These are phyloP conservation scores for Chrysoporthe puriensis DNA, from an alignment of 2,329 filamentous ascomycete genomes.

Conservation along the genomic window DNA sequence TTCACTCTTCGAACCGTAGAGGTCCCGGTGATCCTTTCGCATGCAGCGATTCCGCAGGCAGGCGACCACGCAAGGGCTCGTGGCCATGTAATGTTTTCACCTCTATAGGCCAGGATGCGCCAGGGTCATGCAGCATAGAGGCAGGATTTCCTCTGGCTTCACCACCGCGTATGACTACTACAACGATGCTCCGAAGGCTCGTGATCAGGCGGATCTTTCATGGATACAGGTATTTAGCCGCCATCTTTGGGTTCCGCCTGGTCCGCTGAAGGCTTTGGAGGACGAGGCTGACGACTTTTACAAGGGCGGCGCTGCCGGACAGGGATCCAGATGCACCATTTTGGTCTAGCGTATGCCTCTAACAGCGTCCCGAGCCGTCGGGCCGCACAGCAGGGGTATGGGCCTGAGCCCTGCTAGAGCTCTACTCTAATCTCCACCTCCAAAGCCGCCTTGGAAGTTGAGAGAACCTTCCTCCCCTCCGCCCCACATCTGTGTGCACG, in stretches of 20 bases:
- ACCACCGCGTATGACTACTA: too few relatives aligned
- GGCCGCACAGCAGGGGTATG: constrained; percentile 13
- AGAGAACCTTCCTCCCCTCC: neutral
- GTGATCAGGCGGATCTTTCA: too few relatives aligned
- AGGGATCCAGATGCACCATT: neutral
- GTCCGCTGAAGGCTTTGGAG: neutral
- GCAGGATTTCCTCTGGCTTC: neutral
- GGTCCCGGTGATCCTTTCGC: neutral
- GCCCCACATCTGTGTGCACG: neutral
- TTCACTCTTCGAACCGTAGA: too few relatives aligned
- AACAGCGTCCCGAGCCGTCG: constrained; percentile 14
- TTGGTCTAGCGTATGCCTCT: neutral
- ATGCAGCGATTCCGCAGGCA: neutral
- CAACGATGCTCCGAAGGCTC: too few relatives aligned
- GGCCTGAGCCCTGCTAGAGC: neutral
- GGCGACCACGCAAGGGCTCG: too few relatives aligned
- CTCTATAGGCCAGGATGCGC: neutral
- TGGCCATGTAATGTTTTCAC: neutral
- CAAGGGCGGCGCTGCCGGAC: neutral
- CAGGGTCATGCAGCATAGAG: neutral
- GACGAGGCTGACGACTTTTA: neutral
- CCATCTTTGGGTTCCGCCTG: too few relatives aligned
- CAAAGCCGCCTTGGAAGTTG: neutral
- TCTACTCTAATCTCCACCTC: neutral
- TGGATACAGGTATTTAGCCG: too few relatives aligned